Percentiles rank a stretch among this genome's conserved stretches.
These are phyloP conservation scores for Hansenula sp. DNA, from an alignment of 1,139 yeast species.

Conservation along the genomic window DNA sequence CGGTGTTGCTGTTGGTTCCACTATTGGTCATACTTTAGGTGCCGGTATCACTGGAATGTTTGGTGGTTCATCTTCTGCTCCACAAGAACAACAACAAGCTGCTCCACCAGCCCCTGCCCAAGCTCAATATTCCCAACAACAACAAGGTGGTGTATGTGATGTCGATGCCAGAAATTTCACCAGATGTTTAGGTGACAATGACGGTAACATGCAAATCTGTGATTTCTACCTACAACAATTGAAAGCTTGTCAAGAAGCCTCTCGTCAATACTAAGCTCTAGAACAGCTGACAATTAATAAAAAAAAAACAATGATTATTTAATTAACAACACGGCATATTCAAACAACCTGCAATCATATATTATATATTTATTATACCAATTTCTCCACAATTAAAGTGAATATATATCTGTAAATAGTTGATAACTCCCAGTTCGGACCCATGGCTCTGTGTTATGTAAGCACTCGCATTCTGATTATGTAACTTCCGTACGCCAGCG, in stretches of 20 bases:
- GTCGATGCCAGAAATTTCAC: constrained; percentile 93
- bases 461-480: neutral
- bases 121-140: constrained; percentile 38
- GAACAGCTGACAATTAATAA: neutral
- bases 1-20: constrained; percentile 98
- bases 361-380: too few species aligned
- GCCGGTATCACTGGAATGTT: constrained; percentile 89
- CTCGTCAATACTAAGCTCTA: constrained; percentile 60
- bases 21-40: constrained; percentile 95
- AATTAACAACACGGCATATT: neutral
- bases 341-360: neutral
- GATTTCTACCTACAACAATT: constrained; percentile 95
- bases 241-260: constrained; percentile 95
- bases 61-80: constrained; percentile 51
- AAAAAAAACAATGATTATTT: neutral
- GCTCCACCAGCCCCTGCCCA: constrained; percentile 23
- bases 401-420: neutral
- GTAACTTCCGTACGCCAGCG: neutral
- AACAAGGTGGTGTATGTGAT: constrained; percentile 68
- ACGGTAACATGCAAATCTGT: constrained; percentile 95
- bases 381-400: neutral
- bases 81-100: constrained; percentile 31
- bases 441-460: neutral
- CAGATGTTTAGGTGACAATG: constrained; percentile 88
- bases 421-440: neutral